Percentiles rank a stretch among this genome's conserved stretches.
Evolutionary conservation across 345 rosid genomes (phyloP).

Genomic region (Eucalyptus camaldulensis): DNA sequence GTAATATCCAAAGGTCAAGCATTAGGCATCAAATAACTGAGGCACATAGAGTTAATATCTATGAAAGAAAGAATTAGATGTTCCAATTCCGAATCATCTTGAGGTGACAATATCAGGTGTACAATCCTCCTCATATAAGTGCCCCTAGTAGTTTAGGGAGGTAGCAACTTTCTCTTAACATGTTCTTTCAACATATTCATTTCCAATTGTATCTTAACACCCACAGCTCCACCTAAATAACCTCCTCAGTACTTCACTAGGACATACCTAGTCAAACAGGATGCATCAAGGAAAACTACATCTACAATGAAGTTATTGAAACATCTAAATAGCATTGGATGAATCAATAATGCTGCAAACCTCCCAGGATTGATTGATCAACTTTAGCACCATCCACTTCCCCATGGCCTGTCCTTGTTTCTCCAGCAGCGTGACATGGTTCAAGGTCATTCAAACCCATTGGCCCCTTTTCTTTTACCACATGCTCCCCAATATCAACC

Average conservation of each 20-base stretch:
- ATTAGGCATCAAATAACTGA: not conserved
- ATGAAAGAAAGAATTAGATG: not conserved
- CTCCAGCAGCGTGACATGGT: rapidly evolving
- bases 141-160: not conserved
- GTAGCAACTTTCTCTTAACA: not conserved
- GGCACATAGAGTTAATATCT: not conserved
- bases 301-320: not conserved
- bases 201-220: not conserved
- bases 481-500: too few relatives aligned
- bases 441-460: too few relatives aligned
- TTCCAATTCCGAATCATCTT: not conserved
- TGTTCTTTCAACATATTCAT: not conserved
- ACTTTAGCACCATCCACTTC: not conserved
- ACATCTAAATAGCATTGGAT: not conserved
- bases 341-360: not conserved
- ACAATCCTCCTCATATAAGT: not conserved
- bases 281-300: not conserved
- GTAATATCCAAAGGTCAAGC: not conserved
- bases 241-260: not conserved
- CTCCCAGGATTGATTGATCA: slow-evolving; percentile 6
- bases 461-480: too few relatives aligned
- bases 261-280: not conserved
- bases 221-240: not conserved
- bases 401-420: not conserved
- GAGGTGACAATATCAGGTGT: not conserved